Base-by-base conservation (phyloP, 768 basidiomycete species). In the Pleurotus citrinopileatus region DNA sequence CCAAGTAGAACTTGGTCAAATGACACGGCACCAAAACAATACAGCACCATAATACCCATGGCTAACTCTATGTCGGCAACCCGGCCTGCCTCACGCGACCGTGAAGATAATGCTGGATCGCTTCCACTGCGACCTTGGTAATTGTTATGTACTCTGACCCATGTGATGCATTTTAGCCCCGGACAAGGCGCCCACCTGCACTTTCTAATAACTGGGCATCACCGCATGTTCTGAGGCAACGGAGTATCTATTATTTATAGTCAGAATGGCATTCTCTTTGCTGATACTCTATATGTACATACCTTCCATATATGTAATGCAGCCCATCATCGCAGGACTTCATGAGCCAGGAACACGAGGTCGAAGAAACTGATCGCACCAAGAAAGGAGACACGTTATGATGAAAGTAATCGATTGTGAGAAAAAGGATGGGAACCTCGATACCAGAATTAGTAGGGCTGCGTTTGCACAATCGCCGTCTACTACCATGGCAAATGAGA, bases 311-410 rank as follows among this genome's bases (percentile, higher is more conserved):
- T 51, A 19, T 34, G 48, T 51, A 51, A 51, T 51, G 27, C 19
- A 36, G 9, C 32, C 32, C 32, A 9, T 34, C 32, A 51, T 36
- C n/a, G 12, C 34, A 17, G 34, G 32, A 38, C 10, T 9, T 13
- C 15, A 23, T 17, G 48, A 32, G 34, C 8, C 20, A 51, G 48
- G 48, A 51, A 51, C 48, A 51, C 48, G 48, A 51, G 48, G 48
- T 51, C 48, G 48, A 25, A 51, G 48, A 37, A 51, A 51, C 48
- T 51, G 48, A 51, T 51, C 48, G 34, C 22, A 34, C 48, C 48
- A 36, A 34, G 10, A 34, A 15, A 37, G 17, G 20, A 17, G 48
- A 19, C 32, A 37, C 48, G 34, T 12, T 20, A 51, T 34, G n/a
- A 26, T 51, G 34, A 50, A 36, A 20, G 3, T 36, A 32, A 50